Conservation (phyloP, 768 basidiomycete species). For the Trametes meyenii region DNA sequence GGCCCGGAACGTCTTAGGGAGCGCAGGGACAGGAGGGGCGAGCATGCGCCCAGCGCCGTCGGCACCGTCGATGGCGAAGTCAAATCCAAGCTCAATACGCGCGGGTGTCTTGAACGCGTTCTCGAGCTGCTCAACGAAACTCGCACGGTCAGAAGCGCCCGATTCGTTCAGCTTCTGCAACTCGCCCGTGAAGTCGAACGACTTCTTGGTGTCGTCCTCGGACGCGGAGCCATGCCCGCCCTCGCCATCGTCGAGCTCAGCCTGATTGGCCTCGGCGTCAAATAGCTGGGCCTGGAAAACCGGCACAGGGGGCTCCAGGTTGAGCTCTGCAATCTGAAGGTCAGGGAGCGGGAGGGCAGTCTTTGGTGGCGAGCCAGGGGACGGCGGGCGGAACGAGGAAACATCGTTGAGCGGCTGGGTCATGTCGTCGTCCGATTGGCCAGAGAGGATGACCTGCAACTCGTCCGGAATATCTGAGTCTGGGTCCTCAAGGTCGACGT, state of each 20-base stretch:
- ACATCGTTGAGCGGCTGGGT: conserved; percentile 42
- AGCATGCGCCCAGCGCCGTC: conserved; percentile 41
- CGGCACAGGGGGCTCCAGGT: conserved; percentile 34
- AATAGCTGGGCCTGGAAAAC: conserved; percentile 48
- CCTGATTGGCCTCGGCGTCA: conserved; percentile 43
- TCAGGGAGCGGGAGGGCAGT: conserved; percentile 40
- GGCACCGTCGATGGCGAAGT: conserved; percentile 40
- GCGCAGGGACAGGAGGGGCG: conserved; percentile 52
- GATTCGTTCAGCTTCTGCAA: conserved; percentile 69
- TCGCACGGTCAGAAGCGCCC: conserved; percentile 65
- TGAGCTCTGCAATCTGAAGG: conserved; percentile 15
- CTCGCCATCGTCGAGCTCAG: conserved; percentile 48
- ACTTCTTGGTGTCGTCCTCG: conserved; percentile 73
- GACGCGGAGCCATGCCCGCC: conserved; percentile 46
- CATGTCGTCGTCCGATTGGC: conserved; percentile 39
- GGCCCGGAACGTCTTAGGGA: conserved; percentile 22
- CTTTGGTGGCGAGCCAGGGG: conserved; percentile 48
- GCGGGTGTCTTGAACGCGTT: conserved; percentile 79
- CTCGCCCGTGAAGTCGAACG: conserved; percentile 86
- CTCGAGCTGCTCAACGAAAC: conserved; percentile 83
- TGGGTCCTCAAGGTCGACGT: conserved; percentile 58
- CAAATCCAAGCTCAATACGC: conserved; percentile 59
- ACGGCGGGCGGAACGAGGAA: conserved; percentile 37
- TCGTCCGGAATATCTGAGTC: conserved; percentile 86
- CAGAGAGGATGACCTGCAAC: conserved; percentile 60